Conservation (phyloP, 2,329 filamentous ascomycete species). For the Penicillium sp. region DNA sequence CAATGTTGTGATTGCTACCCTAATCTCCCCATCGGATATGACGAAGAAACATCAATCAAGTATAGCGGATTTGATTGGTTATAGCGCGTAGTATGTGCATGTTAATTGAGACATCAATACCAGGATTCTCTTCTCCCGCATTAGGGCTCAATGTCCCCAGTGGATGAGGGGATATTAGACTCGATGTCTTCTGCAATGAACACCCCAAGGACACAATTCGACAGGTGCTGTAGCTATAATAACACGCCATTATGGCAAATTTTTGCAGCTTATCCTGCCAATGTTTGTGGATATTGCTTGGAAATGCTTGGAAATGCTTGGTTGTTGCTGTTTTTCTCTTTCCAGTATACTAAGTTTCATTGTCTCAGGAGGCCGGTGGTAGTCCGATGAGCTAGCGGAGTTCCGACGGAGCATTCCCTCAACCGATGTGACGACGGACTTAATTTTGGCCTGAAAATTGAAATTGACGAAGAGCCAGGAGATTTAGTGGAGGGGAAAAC, state of each 20-base stretch:
- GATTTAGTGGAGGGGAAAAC: background rate
- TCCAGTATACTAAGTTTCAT: background rate
- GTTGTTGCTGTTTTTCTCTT: background rate
- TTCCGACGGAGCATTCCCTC: conserved; percentile 17
- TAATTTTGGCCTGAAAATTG: background rate
- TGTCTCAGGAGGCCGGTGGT: conserved; percentile 10
- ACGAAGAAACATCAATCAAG: conserved; percentile 1
- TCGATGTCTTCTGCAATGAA: conserved; percentile 5
- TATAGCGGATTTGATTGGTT: conserved; percentile 15
- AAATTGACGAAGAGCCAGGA: background rate
- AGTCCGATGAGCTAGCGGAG: conserved; percentile 12
- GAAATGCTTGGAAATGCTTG: background rate
- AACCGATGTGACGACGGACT: background rate
- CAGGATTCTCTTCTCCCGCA: conserved; percentile 3
- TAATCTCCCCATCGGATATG: conserved; percentile 4
- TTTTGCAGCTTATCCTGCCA: background rate
- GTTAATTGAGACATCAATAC: conserved; percentile 15
- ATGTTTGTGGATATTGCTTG: background rate
- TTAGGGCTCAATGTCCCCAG: conserved; percentile 9
- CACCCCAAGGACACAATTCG: background rate
- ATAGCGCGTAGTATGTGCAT: conserved; percentile 7
- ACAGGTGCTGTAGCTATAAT: background rate
- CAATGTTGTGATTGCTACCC: conserved; percentile 8
- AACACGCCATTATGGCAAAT: too few species aligned
- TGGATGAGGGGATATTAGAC: background rate